A percentile compares a stretch with the other conserved stretches of the same genome.
Evolutionary conservation across 2,329 filamentous ascomycete genomes (phyloP).

Genomic region (Trichoderma sp.): DNA sequence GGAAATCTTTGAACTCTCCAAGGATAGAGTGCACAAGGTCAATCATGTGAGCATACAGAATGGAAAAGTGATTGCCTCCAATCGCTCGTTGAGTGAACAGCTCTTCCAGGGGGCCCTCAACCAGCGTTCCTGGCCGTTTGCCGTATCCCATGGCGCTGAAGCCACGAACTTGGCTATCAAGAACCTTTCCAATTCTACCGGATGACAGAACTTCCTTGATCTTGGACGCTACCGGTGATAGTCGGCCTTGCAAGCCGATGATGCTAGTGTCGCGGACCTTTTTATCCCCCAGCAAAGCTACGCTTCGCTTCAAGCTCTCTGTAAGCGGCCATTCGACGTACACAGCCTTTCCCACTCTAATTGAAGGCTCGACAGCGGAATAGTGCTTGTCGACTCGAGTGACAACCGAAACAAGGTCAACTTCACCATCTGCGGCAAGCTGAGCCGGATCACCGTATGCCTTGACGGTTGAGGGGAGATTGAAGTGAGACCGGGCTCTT

Average conservation of each 20-base stretch:
- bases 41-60: conserved; percentile 11
- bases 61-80: background rate
- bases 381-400: background rate
- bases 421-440: conserved; percentile 6
- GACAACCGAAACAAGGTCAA: conserved; percentile 10
- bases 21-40: conserved; percentile 3
- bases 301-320: background rate
- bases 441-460: conserved; percentile 1
- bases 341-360: background rate
- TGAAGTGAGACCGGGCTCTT: conserved; percentile 5
- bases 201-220: background rate
- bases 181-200: background rate
- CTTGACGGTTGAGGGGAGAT: background rate
- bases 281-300: background rate
- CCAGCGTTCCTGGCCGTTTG: background rate
- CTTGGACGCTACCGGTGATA: background rate
- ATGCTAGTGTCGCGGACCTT: background rate
- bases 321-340: conserved; percentile 11
- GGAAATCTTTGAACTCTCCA: background rate
- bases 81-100: background rate
- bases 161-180: conserved; percentile 3
- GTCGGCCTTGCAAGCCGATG: background rate
- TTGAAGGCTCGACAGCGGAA: background rate
- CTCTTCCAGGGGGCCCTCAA: background rate
- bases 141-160: background rate